Conservation (phyloP, 768 basidiomycete species). For the Podaxis rugospora region DNA sequence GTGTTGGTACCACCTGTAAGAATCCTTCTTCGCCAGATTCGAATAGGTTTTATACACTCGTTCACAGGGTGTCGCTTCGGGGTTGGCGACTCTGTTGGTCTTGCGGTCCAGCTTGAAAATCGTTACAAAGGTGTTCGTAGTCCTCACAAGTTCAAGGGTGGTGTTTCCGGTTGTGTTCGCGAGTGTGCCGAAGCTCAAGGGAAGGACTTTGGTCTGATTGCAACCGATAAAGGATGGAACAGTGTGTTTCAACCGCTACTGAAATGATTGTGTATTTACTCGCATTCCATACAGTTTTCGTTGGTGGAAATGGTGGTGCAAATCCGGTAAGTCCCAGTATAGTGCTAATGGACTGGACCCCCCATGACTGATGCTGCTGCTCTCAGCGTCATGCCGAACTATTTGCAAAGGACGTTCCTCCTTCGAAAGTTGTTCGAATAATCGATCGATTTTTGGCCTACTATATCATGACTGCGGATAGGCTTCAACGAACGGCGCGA, state of each 20-base stretch:
- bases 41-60: background rate
- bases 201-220: conserved; percentile 71
- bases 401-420: conserved; percentile 64
- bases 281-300: conserved; percentile 38
- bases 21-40: background rate
- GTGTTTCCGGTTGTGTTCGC: conserved; percentile 68
- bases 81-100: conserved; percentile 69
- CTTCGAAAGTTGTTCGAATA: conserved; percentile 49
- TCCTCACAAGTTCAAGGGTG: conserved; percentile 76
- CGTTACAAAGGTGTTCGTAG: conserved; percentile 66
- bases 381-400: conserved; percentile 55
- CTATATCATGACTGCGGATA: conserved; percentile 73
- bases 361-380: conserved; percentile 15
- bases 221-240: conserved; percentile 80
- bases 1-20: conserved; percentile 61
- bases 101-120: conserved; percentile 68
- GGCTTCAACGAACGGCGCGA: conserved; percentile 64
- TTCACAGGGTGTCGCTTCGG: conserved; percentile 58
- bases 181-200: conserved; percentile 76
- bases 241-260: conserved; percentile 20
- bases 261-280: background rate
- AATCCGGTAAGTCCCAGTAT: conserved; percentile 28
- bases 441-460: conserved; percentile 64
- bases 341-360: background rate
- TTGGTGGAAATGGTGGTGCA: conserved; percentile 70